These are phyloP conservation scores for Neurospora crassa DNA, from an alignment of 2,329 filamentous ascomycete species.

Conservation along the genomic window DNA sequence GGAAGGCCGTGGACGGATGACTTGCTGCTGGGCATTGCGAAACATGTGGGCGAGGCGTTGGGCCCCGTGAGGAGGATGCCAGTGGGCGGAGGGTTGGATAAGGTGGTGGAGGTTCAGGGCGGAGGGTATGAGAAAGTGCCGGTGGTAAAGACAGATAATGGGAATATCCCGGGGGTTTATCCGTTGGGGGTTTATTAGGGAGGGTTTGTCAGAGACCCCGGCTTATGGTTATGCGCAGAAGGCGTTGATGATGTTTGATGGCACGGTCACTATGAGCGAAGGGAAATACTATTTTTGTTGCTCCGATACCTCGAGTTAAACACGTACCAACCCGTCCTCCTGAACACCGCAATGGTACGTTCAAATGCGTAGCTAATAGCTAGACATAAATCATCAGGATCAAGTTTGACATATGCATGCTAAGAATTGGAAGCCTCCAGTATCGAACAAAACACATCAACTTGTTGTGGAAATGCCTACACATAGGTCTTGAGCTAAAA, in stretches of 20 bases:
- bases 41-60: constrained; percentile 3
- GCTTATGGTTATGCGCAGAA: neutral
- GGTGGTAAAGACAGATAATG: neutral
- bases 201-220: neutral
- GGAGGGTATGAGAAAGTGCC: neutral
- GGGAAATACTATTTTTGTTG: too few species aligned
- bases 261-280: too few species aligned
- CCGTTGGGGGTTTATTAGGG: neutral
- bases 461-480: too few species aligned
- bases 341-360: too few species aligned
- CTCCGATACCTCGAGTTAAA: too few species aligned
- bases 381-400: too few species aligned
- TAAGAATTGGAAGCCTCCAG: too few species aligned
- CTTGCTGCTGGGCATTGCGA: constrained; percentile 22
- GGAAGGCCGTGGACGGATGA: constrained; percentile 46
- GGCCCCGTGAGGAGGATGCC: neutral
- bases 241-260: neutral
- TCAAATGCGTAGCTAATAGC: too few species aligned
- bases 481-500: too few species aligned
- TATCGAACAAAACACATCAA: too few species aligned
- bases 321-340: too few species aligned
- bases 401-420: too few species aligned
- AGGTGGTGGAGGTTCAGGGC: neutral
- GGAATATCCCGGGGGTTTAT: neutral
- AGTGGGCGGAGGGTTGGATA: neutral